A percentile compares a stretch with the other conserved stretches of the same genome.
These are phyloP conservation scores for Fragilariopsis cylindrus DNA, from an alignment of 108 stramenopile genomes.

Conservation along the genomic window DNA sequence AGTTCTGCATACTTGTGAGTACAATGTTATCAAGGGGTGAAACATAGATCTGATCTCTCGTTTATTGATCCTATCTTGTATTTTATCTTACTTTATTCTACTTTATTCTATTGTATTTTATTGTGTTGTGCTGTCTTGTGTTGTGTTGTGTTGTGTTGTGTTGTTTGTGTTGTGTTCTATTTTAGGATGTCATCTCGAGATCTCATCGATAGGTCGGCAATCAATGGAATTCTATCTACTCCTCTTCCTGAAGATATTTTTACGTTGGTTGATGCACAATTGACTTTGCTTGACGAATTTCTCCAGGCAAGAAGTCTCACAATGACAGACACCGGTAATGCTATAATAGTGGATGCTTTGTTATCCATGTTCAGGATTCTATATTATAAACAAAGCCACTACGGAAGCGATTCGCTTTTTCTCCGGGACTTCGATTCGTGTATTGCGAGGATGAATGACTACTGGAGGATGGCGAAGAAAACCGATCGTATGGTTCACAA, in stretches of 20 bases:
- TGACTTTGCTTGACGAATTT: constrained; percentile 68
- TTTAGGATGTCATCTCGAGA: constrained; percentile 12
- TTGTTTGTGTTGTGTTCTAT: background rate
- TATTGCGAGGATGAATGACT: constrained; percentile 78
- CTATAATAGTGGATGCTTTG: constrained; percentile 57
- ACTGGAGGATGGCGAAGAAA: constrained; percentile 70
- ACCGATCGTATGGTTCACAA: constrained; percentile 55
- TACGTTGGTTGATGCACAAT: constrained; percentile 63
- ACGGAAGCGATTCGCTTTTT: constrained; percentile 47
- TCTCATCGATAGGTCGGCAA: background rate
- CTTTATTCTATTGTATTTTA: background rate
- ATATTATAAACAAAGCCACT: constrained; percentile 56
- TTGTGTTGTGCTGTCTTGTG: background rate
- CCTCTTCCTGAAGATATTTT: constrained; percentile 81
- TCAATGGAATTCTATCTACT: constrained; percentile 44
- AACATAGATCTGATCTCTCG: background rate
- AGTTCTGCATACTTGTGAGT: constrained; percentile 37
- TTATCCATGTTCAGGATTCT: constrained; percentile 54
- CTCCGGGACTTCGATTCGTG: constrained; percentile 63
- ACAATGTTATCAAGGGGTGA: background rate
- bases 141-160: background rate
- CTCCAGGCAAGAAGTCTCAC: constrained; percentile 34
- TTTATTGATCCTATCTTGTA: background rate
- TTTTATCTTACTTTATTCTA: background rate
- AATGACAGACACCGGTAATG: constrained; percentile 37